phyloP scores from a whole-genome alignment of 2,329 filamentous ascomycete genomes.

The Ophiostoma quercus region DNA sequence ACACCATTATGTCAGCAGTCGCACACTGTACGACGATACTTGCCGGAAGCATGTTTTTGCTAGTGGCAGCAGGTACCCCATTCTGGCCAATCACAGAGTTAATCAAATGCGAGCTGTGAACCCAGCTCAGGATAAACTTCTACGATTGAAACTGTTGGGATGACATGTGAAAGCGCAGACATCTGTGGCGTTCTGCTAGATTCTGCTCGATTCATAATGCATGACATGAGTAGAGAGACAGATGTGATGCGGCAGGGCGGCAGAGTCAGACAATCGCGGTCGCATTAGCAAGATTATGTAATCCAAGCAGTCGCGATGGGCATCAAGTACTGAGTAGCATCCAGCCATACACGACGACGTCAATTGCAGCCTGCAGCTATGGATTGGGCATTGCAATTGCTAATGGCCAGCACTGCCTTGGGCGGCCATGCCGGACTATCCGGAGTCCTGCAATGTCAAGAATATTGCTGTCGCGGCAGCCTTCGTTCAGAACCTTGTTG shows the following conservation, averaged over 20 bases:
- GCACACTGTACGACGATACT: not conserved
- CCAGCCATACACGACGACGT: not conserved
- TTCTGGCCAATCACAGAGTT: conserved; percentile 1
- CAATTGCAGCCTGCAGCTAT: not conserved
- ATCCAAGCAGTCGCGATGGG: not conserved
- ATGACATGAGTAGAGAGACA: not conserved
- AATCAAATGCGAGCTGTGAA: not conserved
- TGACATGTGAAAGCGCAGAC: conserved; percentile 9
- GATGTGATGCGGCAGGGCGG: not conserved
- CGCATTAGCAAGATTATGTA: not conserved
- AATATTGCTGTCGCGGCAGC: not conserved
- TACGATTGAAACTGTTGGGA: conserved; percentile 10
- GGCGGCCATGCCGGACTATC: not conserved
- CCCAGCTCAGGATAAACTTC: no score
- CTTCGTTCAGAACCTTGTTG: not conserved
- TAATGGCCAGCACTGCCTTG: not conserved
- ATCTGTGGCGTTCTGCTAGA: not conserved
- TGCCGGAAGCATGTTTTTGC: not conserved
- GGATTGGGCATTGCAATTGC: conserved; percentile 3
- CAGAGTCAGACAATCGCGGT: not conserved
- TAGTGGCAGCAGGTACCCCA: not conserved
- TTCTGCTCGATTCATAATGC: not conserved
- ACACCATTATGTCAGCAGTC: not conserved
- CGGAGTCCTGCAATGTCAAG: not conserved
- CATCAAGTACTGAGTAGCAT: not conserved